Evolutionary conservation across 441 rosid species (phyloP).

Genomic region (Daphne laureola): DNA sequence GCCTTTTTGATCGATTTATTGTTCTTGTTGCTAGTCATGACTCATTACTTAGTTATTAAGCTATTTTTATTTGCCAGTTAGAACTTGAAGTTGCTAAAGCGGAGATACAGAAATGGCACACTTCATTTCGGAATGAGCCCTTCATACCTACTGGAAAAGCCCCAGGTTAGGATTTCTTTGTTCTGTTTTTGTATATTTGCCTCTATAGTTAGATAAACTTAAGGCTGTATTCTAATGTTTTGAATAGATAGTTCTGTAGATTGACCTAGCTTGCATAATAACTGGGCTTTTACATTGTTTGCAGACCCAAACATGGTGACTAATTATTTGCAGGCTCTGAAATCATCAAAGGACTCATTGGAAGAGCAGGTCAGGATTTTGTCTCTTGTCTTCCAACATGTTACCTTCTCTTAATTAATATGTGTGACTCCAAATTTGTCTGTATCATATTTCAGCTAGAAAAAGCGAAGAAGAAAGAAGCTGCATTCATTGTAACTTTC

Average conservation of each 20-base stretch:
- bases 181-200: slow-evolving; percentile 6
- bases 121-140: slow-evolving; percentile 69
- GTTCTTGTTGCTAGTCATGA: no score
- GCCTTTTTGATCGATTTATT: no score
- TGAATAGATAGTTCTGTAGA: slow-evolving; percentile 2
- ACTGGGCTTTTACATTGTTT: slow-evolving; percentile 20
- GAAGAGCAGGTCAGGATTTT: slow-evolving; percentile 68
- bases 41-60: not conserved
- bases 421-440: slow-evolving; percentile 18
- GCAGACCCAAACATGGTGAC: slow-evolving; percentile 73
- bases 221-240: not conserved
- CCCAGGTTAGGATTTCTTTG: slow-evolving; percentile 55
- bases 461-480: slow-evolving; percentile 95
- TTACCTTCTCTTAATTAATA: not conserved
- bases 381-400: not conserved
- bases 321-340: slow-evolving; percentile 70
- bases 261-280: slow-evolving; percentile 6
- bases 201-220: slow-evolving; percentile 2
- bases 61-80: slow-evolving; percentile 22
- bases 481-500: slow-evolving; percentile 92
- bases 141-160: slow-evolving; percentile 56
- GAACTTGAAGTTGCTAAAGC: slow-evolving; percentile 78
- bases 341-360: slow-evolving; percentile 76
- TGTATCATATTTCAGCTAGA: slow-evolving; percentile 53
- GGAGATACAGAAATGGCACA: slow-evolving; percentile 81